phyloP scores from a whole-genome alignment of 352 stramenopile genomes.

The Thraustochytrium sp. region DNA sequence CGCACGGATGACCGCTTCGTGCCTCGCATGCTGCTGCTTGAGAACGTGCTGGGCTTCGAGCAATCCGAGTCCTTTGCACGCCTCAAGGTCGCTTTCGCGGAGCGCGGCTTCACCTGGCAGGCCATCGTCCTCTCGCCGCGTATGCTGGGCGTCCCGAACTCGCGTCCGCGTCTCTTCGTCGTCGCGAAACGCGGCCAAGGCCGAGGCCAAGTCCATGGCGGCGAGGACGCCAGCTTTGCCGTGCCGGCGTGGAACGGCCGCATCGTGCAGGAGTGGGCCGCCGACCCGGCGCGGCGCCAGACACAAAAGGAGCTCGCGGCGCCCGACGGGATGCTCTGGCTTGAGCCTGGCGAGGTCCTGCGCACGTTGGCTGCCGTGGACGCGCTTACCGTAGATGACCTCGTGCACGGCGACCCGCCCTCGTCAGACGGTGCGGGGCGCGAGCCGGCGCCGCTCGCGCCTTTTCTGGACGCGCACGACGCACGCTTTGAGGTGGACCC shows the following conservation, averaged over 20 bases:
- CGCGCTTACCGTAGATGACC: not conserved
- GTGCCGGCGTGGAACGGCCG: not conserved
- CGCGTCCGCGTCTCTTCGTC: slow-evolving; percentile 43
- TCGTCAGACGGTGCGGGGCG: too few species aligned
- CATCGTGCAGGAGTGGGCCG: not conserved
- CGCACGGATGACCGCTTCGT: not conserved
- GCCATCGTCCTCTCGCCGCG: slow-evolving; percentile 35
- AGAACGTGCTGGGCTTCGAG: slow-evolving; percentile 49
- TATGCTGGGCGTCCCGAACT: slow-evolving; percentile 44
- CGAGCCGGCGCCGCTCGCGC: not conserved
- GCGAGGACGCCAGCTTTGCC: not conserved
- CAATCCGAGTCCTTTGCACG: slow-evolving; percentile 37
- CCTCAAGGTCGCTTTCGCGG: slow-evolving; percentile 12
- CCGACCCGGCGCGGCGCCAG: not conserved
- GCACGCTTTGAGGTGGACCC: not conserved
- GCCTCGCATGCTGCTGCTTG: slow-evolving; percentile 36
- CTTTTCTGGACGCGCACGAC: not conserved
- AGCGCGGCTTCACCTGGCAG: slow-evolving; percentile 33
- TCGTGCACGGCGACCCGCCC: not conserved
- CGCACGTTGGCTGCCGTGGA: not conserved
- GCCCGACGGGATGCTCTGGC: not conserved
- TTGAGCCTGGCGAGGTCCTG: not conserved
- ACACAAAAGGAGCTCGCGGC: not conserved
- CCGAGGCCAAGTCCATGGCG: too few species aligned
- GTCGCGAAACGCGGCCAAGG: not conserved